Conservation (phyloP, 352 stramenopile species). For the Globisporangium acanthophoron region DNA sequence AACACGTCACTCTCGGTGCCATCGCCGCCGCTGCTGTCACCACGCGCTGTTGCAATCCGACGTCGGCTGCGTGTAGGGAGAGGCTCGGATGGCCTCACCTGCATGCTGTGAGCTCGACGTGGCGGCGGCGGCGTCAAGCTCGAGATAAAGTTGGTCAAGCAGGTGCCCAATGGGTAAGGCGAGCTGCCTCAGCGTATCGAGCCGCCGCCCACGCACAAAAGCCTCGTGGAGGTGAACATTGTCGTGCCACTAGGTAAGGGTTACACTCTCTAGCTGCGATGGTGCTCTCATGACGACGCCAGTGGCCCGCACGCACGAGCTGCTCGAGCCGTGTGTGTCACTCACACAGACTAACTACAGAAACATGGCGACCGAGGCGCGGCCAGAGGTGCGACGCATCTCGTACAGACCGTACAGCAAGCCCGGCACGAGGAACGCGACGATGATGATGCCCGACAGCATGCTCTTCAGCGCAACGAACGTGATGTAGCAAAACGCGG, state of each 20-base stretch:
- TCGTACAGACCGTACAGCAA: conserved; percentile 29
- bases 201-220: too few species aligned
- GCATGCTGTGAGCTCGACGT: neutral
- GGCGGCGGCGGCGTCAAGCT: too few species aligned
- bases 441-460: conserved; percentile 25
- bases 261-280: too few species aligned
- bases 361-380: conserved; percentile 4
- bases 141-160: too few species aligned
- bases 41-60: neutral
- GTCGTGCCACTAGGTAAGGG: too few species aligned
- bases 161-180: too few species aligned
- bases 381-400: conserved; percentile 6
- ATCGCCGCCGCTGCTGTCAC: neutral
- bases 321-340: too few species aligned
- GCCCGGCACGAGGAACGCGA: conserved; percentile 31
- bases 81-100: neutral
- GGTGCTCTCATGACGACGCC: too few species aligned
- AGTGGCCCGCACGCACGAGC: too few species aligned
- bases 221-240: too few species aligned
- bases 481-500: conserved; percentile 30
- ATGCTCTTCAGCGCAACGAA: conserved; percentile 23
- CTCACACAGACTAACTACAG: neutral
- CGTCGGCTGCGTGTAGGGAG: neutral
- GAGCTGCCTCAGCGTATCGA: too few species aligned
- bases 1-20: neutral